These are phyloP conservation scores for Coniochaeta sp. DNA, from an alignment of 2,329 filamentous ascomycete genomes.

Conservation along the genomic window DNA sequence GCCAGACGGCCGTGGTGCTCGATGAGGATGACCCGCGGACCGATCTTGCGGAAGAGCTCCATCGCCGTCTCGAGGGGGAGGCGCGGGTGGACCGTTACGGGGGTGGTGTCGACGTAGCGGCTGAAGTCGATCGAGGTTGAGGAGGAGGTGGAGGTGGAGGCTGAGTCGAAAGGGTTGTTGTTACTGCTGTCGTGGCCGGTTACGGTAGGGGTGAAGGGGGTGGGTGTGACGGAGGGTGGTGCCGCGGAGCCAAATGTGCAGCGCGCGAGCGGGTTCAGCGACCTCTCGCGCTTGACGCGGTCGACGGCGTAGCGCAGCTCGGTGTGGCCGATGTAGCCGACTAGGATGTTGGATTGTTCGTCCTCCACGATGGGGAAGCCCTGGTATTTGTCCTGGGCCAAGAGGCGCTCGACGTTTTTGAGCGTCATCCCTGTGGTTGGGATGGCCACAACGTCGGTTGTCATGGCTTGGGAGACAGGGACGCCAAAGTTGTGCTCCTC, in stretches of 20 bases:
- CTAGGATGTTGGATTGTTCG: slow-evolving; percentile 58
- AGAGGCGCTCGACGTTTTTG: slow-evolving; percentile 67
- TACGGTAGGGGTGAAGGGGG: slow-evolving; percentile 35
- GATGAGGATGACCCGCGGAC: slow-evolving; percentile 84
- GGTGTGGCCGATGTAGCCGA: slow-evolving; percentile 89
- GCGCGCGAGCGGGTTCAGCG: slow-evolving; percentile 58
- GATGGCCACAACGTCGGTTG: slow-evolving; percentile 64
- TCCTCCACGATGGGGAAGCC: slow-evolving; percentile 90
- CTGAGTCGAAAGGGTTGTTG: slow-evolving; percentile 19
- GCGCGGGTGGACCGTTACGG: slow-evolving; percentile 83
- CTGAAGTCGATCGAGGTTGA: slow-evolving; percentile 68
- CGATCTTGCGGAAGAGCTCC: slow-evolving; percentile 98
- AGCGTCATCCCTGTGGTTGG: slow-evolving; percentile 69
- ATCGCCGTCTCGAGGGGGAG: slow-evolving; percentile 94
- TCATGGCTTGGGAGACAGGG: slow-evolving; percentile 88
- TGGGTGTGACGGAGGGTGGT: slow-evolving; percentile 12
- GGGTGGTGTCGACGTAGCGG: slow-evolving; percentile 82
- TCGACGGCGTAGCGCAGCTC: slow-evolving; percentile 89
- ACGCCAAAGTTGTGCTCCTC: slow-evolving; percentile 97
- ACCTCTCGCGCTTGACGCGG: slow-evolving; percentile 63
- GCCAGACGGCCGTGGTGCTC: slow-evolving; percentile 80
- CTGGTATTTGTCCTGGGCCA: slow-evolving; percentile 75
- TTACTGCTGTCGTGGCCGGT: too few species aligned
- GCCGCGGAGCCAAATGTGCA: slow-evolving; percentile 63
- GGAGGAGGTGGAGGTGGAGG: slow-evolving; percentile 22